Evolutionary conservation across 2,329 filamentous ascomycete species (phyloP).

Genomic region (Xylaria sp.): DNA sequence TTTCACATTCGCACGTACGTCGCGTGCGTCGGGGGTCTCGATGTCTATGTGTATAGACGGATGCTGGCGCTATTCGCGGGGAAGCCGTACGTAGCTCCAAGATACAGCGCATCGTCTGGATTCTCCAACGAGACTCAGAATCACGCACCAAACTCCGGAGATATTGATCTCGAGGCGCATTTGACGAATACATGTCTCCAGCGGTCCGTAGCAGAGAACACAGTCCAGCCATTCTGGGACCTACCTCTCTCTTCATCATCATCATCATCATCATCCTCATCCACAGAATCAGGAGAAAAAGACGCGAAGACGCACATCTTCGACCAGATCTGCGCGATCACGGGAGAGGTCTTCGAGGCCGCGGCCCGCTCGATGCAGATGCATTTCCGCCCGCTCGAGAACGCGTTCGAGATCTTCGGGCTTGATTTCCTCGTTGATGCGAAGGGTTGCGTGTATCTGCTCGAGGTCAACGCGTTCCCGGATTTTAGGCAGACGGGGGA

Average conservation of each 20-base stretch:
- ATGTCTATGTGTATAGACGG: conserved; percentile 85
- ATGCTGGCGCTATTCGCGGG: conserved; percentile 96
- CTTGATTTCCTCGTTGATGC: conserved; percentile 87
- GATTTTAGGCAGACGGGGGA: conserved; percentile 93
- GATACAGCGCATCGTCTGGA: background rate
- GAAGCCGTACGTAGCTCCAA: conserved; percentile 75
- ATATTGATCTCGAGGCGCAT: conserved; percentile 74
- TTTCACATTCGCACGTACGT: conserved; percentile 97
- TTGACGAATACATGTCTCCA: conserved; percentile 97
- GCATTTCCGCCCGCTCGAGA: conserved; percentile 90
- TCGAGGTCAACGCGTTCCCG: conserved; percentile 96
- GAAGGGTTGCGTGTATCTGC: conserved; percentile 73
- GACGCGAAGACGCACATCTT: conserved; percentile 72
- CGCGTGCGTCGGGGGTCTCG: conserved; percentile 79
- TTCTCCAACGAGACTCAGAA: background rate
- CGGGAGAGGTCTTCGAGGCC: conserved; percentile 85
- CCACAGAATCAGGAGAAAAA: conserved; percentile 22
- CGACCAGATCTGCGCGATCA: conserved; percentile 76
- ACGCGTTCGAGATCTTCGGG: conserved; percentile 92
- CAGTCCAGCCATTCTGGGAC: conserved; percentile 80
- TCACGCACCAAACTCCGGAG: conserved; percentile 47
- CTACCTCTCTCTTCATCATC: conserved; percentile 55
- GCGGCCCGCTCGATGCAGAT: conserved; percentile 85
- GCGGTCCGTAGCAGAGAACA: conserved; percentile 67
- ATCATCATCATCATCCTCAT: background rate